Evolutionary conservation across 495 filamentous ascomycete genomes (phyloP), one percentile per base, ranked within the genome.

Genomic region (Podospora comata): DNA sequence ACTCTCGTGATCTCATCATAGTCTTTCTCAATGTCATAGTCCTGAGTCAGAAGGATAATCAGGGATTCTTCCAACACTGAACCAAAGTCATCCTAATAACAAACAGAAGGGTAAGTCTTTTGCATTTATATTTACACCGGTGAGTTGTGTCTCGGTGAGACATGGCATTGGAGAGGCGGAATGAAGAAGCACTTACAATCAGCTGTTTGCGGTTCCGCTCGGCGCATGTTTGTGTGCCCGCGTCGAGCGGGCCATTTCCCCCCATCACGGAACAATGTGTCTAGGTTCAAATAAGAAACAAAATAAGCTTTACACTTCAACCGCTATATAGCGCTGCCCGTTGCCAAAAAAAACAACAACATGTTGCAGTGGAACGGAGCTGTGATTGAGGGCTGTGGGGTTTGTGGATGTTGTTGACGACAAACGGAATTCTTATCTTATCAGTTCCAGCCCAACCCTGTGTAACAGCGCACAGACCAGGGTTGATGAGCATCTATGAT

Each of bases 11-110:
- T 76, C n/a, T 85, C 80, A 64, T 91, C 83, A 76, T 84, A 94
- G 65, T 96, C 91, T 6, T 78, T 83, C 3, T 83, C 74, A 23
- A 96, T 86, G 3, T 92, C 88, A 80, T 83, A 77, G 66, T 72
- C 70, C 69, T 72, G 19, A 65, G 76, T 70, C 19, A 83, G 72
- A 6, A 70, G 62, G 27, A 75, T 28, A 55, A 79, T 72, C 64
- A 79, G 72, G 0, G 75, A 70, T 62, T 73, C 73, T 1, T 79
- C 78, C 64, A 79, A 54, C 9, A 70, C 60, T 0, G 71, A 62
- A 18, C 61, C 60, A 54, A 78, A 79, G 59, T 77, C 73, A 4
- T 73, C 70, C 76, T 77, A 18, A 23, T 2, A 23, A 23, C 23
- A 23, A 23, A 26, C 4, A 15, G 13, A 20, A 32, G 30, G 30